A percentile compares a stretch with the other conserved stretches of the same genome.
phyloP scores from a whole-genome alignment of 2,329 filamentous ascomycete species.

The Thelonectria rubi region DNA sequence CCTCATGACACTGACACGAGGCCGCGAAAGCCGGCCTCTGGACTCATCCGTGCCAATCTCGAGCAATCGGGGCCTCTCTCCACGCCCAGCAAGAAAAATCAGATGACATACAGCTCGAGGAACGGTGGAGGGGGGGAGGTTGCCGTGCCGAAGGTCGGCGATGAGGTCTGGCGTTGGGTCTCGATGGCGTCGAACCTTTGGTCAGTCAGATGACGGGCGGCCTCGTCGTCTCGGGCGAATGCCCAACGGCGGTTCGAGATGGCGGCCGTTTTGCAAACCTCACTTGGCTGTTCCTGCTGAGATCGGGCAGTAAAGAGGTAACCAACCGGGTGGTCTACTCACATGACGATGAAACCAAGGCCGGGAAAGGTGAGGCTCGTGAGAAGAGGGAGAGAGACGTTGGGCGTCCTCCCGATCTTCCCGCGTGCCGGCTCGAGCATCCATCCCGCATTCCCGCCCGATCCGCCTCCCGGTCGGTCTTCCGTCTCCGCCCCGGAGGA shows the following conservation, averaged over 20 bases:
- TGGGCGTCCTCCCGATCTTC: slow-evolving; percentile 20
- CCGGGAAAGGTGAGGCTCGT: no score
- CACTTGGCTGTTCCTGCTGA: neutral
- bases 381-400: no score
- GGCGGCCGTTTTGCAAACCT: neutral
- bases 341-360: no score
- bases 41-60: neutral
- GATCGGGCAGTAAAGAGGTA: no score
- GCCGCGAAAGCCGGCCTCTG: neutral
- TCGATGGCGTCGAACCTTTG: neutral
- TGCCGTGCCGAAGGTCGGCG: neutral
- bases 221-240: neutral
- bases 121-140: slow-evolving; percentile 10
- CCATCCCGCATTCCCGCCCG: slow-evolving; percentile 16
- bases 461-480: slow-evolving; percentile 7
- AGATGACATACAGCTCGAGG: neutral
- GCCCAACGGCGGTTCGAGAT: neutral
- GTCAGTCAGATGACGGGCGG: slow-evolving; percentile 5
- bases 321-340: no score
- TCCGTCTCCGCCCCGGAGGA: no score
- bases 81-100: neutral
- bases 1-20: slow-evolving; percentile 1
- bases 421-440: slow-evolving; percentile 11
- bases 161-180: neutral
- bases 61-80: neutral